These are phyloP conservation scores for Mortierella sp. DNA, from an alignment of 371 early-diverging fungal genomes.

Conservation along the genomic window DNA sequence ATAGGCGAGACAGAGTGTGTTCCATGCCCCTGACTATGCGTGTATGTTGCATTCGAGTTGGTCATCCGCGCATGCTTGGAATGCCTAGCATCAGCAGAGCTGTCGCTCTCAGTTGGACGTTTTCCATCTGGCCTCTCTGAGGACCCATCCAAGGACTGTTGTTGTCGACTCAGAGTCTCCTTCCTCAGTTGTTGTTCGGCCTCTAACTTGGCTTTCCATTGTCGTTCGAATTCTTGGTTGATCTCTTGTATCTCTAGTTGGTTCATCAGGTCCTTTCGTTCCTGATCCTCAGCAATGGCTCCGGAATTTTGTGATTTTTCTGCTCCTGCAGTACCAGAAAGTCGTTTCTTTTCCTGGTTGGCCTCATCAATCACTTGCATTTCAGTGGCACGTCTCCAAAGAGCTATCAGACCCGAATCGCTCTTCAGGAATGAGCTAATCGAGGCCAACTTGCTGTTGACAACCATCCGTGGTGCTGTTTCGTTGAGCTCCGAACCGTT, in stretches of 20 bases:
- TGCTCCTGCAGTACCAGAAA: neutral
- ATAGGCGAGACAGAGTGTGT: no score
- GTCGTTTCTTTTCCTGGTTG: conserved; percentile 34
- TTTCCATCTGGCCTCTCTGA: conserved; percentile 12
- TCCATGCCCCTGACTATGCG: neutral
- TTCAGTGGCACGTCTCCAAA: conserved; percentile 50
- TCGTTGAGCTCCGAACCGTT: neutral
- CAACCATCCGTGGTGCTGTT: conserved; percentile 32
- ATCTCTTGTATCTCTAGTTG: conserved; percentile 47
- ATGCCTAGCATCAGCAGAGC: conserved; percentile 7
- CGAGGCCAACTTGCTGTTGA: conserved; percentile 41
- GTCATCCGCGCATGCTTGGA: conserved; percentile 23
- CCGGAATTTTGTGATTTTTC: conserved; percentile 4
- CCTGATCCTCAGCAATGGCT: conserved; percentile 7
- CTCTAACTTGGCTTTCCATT: conserved; percentile 31
- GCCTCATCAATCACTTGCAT: conserved; percentile 51
- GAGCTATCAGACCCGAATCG: conserved; percentile 48
- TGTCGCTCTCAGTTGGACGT: conserved; percentile 18
- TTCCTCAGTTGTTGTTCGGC: conserved; percentile 9
- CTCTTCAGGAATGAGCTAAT: conserved; percentile 53
- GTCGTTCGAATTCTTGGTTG: conserved; percentile 47
- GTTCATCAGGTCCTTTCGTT: conserved; percentile 32
- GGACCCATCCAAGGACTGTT: neutral
- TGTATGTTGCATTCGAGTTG: neutral
- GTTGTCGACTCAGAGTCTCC: neutral